These are phyloP conservation scores for Leccinum incarnatum DNA, from an alignment of 768 basidiomycete species.

Conservation along the genomic window DNA sequence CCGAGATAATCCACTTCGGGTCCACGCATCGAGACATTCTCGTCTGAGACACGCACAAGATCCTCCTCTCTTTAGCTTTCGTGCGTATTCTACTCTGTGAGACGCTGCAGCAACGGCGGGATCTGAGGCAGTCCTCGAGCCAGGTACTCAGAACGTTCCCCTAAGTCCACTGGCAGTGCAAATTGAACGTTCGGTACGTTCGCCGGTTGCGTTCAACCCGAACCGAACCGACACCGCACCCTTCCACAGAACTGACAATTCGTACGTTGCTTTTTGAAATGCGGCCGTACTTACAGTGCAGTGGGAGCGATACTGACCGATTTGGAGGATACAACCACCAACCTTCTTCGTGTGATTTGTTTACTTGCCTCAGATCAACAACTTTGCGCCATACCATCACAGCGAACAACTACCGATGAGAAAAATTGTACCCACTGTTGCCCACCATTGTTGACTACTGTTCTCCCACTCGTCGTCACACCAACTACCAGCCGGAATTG, in stretches of 20 bases:
- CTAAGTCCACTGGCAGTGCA: background rate
- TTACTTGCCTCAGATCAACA: background rate
- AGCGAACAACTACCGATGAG: too few relatives aligned
- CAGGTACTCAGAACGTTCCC: background rate
- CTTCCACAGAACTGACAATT: background rate
- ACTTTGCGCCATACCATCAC: background rate
- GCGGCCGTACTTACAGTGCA: background rate
- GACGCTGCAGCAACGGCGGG: background rate
- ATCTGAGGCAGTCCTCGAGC: background rate
- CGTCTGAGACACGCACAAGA: conserved; percentile 6
- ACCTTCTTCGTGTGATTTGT: background rate
- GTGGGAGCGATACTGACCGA: background rate
- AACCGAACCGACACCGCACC: background rate
- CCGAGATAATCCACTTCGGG: background rate
- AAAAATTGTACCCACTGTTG: too few relatives aligned
- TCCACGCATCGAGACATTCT: background rate
- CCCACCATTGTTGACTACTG: too few relatives aligned
- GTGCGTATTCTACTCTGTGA: background rate
- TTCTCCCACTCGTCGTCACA: too few relatives aligned
- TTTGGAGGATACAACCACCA: background rate
- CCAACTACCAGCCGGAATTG: background rate
- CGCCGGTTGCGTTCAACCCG: background rate
- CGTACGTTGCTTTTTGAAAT: background rate
- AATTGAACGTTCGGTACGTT: background rate
- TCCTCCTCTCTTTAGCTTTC: background rate